phyloP scores from a whole-genome alignment of 163 green algal species.

The Scenedesmus sp. region DNA sequence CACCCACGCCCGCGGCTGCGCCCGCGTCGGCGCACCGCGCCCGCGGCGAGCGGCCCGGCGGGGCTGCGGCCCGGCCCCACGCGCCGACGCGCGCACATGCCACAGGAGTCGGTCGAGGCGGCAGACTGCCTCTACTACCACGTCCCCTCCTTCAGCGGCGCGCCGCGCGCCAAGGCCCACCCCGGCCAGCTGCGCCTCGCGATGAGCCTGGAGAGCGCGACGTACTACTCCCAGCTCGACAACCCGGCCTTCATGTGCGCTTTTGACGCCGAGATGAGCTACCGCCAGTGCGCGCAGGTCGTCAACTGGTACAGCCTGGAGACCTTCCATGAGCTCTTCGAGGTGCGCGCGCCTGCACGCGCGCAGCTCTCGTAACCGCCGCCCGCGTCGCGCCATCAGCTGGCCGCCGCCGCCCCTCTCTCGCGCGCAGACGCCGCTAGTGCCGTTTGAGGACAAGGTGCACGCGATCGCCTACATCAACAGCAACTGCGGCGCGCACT shows the following conservation, averaged over 20 bases:
- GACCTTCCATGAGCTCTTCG: no score
- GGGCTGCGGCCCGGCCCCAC: no score
- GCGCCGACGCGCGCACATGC: no score
- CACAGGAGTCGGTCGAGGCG: neutral
- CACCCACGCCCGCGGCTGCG: no score
- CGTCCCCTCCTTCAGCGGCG: constrained; percentile 28
- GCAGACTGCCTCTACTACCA: constrained; percentile 54
- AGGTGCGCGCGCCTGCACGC: no score
- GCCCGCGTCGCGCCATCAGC: no score
- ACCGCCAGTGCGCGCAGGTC: constrained; percentile 45
- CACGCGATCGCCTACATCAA: constrained; percentile 41
- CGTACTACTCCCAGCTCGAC: constrained; percentile 50
- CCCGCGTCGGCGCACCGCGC: no score
- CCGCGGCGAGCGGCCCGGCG: no score
- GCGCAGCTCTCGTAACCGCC: no score
- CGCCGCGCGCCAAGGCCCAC: neutral
- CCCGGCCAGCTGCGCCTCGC: constrained; percentile 47
- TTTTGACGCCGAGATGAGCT: constrained; percentile 49
- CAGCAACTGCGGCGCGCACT: constrained; percentile 50
- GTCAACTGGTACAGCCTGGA: neutral
- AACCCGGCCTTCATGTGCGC: constrained; percentile 45
- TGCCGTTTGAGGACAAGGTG: constrained; percentile 50
- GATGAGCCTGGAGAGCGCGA: constrained; percentile 46
- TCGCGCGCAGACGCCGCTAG: no score
- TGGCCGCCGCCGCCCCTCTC: no score